Base-by-base conservation (phyloP, 257 asterid species). In the Primulina tabacum region DNA sequence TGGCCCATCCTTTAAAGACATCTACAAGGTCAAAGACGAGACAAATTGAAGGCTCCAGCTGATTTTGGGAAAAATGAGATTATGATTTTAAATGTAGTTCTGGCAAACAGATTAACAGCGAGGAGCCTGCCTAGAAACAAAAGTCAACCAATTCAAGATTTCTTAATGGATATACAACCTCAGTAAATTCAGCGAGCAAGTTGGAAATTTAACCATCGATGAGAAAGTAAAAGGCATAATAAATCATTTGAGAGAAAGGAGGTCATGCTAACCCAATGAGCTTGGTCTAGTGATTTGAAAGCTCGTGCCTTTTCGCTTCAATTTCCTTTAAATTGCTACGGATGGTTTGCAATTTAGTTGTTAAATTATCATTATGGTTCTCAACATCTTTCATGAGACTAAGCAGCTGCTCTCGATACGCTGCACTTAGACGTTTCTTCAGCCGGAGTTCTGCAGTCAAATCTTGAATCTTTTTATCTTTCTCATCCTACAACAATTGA, bases 401-500 rank as follows among this genome's bases (percentile, higher is more conserved):
- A 80, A 84, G 88, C 50, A 89, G 88, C 69, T 84, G 95, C 52
- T 89, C 92, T 52, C 80, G 78, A 69, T 87, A 89, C 59, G 89
- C 88, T 60, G 88, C 86, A 86, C 82, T 85, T 64, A 86, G 71
- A 26, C 87, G 85, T 72, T 82, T 87, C 88, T 87, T 83, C 63
- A 80, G 72, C 70, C 90, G 86, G 57, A 89, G 86, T 70, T 87
- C 89, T 16, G 95, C 89, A 47, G 89, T 86, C 73, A 87, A 77
- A 78, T 87, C 92, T 76, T 84, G 92, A 74, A 87, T 89, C 81
- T 68, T 85, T 79, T 77, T 87, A 77, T 89, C 95, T 81, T 82
- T 89, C 90, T 83, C 90, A 52, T 87, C 92, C 96, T 87, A 66
- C 78, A 79, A 60, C 60, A 70, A 59, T 69, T 65, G 43, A 60